phyloP scores from a whole-genome alignment of 163 green algal species.

The Coccomyxa subellipsoidea region DNA sequence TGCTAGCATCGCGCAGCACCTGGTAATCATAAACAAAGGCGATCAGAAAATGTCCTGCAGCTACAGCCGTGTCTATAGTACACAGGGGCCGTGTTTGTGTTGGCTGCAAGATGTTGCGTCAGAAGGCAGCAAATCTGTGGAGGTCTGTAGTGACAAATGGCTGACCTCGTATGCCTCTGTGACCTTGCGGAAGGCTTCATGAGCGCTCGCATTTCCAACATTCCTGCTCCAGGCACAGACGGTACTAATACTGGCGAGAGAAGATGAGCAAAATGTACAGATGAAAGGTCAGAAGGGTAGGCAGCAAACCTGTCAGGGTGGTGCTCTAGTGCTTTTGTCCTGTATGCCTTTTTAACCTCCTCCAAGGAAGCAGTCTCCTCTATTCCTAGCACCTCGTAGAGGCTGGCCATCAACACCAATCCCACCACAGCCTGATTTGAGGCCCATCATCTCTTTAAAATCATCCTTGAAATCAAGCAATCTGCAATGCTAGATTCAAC shows the following conservation, averaged over 20 bases:
- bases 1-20: constrained; percentile 19
- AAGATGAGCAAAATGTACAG: background rate
- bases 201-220: background rate
- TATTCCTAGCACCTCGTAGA: constrained; percentile 15
- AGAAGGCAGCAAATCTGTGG: no score
- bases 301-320: constrained; percentile 22
- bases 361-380: background rate
- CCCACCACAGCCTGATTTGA: background rate
- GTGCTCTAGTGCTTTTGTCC: constrained; percentile 20
- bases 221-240: constrained; percentile 17
- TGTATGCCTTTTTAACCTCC: constrained; percentile 23
- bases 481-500: background rate
- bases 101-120: no score
- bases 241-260: background rate
- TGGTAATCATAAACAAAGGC: background rate
- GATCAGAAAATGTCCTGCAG: background rate
- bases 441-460: background rate
- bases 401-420: background rate
- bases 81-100: no score
- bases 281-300: background rate
- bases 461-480: background rate
- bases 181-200: constrained; percentile 20
- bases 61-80: background rate
- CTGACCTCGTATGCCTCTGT: constrained; percentile 33
- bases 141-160: background rate